Conservation (phyloP, 2,329 filamentous ascomycete species). For the Stromatinia cepivora region DNA sequence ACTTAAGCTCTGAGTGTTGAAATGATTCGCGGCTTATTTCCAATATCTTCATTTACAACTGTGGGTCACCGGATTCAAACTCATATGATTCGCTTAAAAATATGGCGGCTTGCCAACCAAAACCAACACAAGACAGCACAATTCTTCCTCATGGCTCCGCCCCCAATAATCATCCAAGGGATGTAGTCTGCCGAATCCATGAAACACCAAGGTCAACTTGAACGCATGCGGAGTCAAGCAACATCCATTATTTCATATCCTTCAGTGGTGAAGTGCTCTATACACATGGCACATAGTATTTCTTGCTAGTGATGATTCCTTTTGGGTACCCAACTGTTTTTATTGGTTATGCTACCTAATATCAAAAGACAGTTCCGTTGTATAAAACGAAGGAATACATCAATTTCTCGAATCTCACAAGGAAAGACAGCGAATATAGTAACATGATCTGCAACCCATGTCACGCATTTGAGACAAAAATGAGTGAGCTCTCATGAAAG, state of each 20-base stretch:
- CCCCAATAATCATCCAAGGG: too few relatives aligned
- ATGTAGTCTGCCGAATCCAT: too few relatives aligned
- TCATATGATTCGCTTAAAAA: too few relatives aligned
- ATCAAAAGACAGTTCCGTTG: not conserved
- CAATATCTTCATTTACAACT: too few relatives aligned
- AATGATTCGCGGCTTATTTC: too few relatives aligned
- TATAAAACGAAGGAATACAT: not conserved
- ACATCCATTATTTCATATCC: not conserved
- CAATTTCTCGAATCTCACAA: not conserved
- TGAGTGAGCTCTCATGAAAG: not conserved
- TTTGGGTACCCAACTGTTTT: not conserved
- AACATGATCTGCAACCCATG: not conserved
- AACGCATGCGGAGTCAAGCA: not conserved
- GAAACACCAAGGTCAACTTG: too few relatives aligned
- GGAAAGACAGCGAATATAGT: not conserved
- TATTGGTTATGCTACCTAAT: conserved; percentile 1
- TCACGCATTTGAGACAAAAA: not conserved
- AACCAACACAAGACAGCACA: too few relatives aligned
- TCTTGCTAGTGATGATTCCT: not conserved
- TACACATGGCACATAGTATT: not conserved
- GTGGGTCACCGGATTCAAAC: too few relatives aligned
- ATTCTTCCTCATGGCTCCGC: too few relatives aligned
- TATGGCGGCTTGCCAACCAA: too few relatives aligned
- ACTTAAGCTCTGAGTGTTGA: too few relatives aligned
- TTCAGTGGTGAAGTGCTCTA: not conserved